Evolutionary conservation across 805 yeast species (phyloP), one percentile per base, ranked within the genome.

Genomic region (baker's yeast (Saccharomyces cerevisiae)): DNA sequence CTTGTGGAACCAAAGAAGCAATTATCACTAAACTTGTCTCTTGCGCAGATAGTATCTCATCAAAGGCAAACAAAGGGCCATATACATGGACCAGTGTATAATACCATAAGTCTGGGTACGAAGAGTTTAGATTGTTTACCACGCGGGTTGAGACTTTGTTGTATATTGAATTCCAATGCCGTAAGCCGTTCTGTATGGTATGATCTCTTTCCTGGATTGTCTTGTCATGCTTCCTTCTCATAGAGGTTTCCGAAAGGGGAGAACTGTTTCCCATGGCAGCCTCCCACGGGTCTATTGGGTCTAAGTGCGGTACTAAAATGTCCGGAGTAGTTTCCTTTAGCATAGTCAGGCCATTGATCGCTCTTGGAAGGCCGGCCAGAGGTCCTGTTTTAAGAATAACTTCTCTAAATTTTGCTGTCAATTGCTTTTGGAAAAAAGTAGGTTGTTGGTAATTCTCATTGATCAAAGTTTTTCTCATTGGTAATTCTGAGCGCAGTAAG

Each of bases 91-190:
- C 80, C 51, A 84, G 72, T 0, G 92, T 81, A 63, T 78, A 87
- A 55, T 79, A 76, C 84, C 92, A 87, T 55, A 91, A 75, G 67
- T 91, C 97, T 0, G 96, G 96, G 68, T 89, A 89, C 14, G 96
- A 86, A 0, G 79, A 72, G 52, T 74, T 68, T 79, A 91, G 74
- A 63, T 89, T 94, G 48, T 75, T 76, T 41, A 76, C 76, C 28
- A 91, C 87, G 27, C 96, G 74, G 17, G 70, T 68, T 41, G 89
- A 79, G 17, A 91, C 82, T 65, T 89, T 90, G 51, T 83, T 84
- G 66, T 91, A 91, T 1, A 89, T 82, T 6, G 76, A 72, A 56
- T 81, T 79, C 89, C 95, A 91, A 66, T 87, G 83, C 14, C 75
- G 73, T 1, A 73, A 62, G 1, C 96, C 97, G 26, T 85, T 67